phyloP scores from a whole-genome alignment of 768 basidiomycete species.

The Boletus coccyginus region DNA sequence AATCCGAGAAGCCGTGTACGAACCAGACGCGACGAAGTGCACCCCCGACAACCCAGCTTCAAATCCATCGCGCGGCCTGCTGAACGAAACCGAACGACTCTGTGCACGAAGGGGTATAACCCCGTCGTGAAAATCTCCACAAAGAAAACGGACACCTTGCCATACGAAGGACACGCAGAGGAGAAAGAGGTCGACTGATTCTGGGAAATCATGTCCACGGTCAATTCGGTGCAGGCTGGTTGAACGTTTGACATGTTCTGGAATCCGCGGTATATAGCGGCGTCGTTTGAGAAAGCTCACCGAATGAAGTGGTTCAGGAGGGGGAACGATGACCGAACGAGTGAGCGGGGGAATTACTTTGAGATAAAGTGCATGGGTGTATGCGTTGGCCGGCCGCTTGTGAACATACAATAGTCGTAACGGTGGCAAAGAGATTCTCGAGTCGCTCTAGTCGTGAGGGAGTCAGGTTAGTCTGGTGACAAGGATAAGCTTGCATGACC shows the following conservation, averaged over 20 bases:
- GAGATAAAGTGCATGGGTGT: constrained; percentile 1
- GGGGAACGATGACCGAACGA: not conserved
- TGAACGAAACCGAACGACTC: not conserved
- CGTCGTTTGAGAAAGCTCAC: too few species aligned
- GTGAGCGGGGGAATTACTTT: not conserved
- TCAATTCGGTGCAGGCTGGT: not conserved
- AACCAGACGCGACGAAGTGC: not conserved
- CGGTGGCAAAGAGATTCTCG: too few species aligned
- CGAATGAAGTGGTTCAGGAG: not conserved
- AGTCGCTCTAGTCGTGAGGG: too few species aligned
- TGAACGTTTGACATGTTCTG: not conserved
- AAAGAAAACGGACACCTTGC: not conserved
- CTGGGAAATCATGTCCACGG: not conserved
- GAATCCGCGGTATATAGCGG: not conserved
- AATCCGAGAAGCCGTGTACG: not conserved
- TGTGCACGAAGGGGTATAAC: not conserved
- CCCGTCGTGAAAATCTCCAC: not conserved
- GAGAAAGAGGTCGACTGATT: not conserved
- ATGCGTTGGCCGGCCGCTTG: not conserved
- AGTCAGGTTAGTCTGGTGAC: too few species aligned
- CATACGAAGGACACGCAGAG: not conserved
- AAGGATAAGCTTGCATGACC: too few species aligned
- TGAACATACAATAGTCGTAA: too few species aligned
- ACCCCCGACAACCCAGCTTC: not conserved
- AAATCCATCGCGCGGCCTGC: not conserved